Evolutionary conservation across 2,329 filamentous ascomycete genomes (phyloP).

Genomic region (Lachnellula willkommii): DNA sequence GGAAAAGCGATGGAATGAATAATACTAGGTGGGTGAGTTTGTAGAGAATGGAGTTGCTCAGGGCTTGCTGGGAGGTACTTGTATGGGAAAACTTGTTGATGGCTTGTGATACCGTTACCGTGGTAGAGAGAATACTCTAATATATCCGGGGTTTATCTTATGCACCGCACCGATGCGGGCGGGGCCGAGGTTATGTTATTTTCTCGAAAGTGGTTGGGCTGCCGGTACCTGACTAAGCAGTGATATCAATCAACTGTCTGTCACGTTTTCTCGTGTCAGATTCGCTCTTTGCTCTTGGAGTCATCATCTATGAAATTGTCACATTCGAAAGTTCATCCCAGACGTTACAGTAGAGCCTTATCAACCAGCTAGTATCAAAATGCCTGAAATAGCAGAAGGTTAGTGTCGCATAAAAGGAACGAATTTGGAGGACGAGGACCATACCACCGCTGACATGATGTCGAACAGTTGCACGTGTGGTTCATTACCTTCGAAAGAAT

Average conservation of each 20-base stretch:
- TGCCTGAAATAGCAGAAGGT: conserved; percentile 63
- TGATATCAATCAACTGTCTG: neutral
- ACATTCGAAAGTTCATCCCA: neutral
- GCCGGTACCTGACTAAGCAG: neutral
- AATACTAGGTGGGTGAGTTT: neutral
- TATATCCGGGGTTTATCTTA: conserved; percentile 5
- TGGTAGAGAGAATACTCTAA: neutral
- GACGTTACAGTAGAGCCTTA: neutral
- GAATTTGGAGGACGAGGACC: neutral
- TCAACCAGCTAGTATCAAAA: conserved; percentile 24
- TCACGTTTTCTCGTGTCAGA: conserved; percentile 6
- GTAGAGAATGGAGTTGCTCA: neutral
- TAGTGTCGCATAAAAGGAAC: neutral
- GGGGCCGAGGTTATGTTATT: conserved; percentile 6
- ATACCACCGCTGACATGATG: conserved; percentile 1
- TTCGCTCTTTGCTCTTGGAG: neutral
- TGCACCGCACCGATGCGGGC: neutral
- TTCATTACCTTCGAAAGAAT: conserved; percentile 76
- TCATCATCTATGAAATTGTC: neutral
- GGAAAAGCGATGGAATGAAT: neutral
- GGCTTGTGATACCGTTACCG: neutral
- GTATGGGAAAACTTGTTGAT: neutral
- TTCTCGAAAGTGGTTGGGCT: neutral
- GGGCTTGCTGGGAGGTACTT: neutral
- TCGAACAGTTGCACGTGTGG: conserved; percentile 66